These are phyloP conservation scores for Erysimum cheiranthoides DNA, from an alignment of 345 rosid species.

Conservation along the genomic window DNA sequence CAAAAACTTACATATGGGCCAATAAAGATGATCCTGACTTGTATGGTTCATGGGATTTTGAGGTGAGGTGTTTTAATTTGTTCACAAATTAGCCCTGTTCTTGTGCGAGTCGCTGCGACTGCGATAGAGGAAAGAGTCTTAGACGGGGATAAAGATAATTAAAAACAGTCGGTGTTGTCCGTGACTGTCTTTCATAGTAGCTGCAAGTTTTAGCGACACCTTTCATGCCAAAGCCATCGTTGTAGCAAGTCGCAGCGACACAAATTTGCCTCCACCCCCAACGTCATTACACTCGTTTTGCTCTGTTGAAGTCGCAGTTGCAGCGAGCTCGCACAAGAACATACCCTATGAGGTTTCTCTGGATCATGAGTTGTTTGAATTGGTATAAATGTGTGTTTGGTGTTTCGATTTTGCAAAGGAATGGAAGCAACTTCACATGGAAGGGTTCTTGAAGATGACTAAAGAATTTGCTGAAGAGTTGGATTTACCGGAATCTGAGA, in stretches of 20 bases:
- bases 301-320: too few relatives aligned
- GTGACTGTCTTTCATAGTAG: too few relatives aligned
- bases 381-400: neutral
- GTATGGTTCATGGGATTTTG: constrained; percentile 83
- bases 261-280: too few relatives aligned
- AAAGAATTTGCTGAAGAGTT: constrained; percentile 62
- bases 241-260: too few relatives aligned
- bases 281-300: too few relatives aligned
- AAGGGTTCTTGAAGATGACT: constrained; percentile 73
- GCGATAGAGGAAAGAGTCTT: too few relatives aligned
- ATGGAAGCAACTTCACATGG: constrained; percentile 68
- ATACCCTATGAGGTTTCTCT: neutral
- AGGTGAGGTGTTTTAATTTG: constrained; percentile 52
- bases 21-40: constrained; percentile 69
- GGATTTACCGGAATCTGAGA: constrained; percentile 63
- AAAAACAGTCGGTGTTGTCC: too few relatives aligned
- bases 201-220: too few relatives aligned
- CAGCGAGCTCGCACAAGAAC: too few relatives aligned
- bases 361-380: constrained; percentile 8
- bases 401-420: constrained; percentile 47
- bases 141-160: too few relatives aligned
- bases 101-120: too few relatives aligned
- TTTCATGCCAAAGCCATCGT: too few relatives aligned
- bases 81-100: neutral
- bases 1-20: constrained; percentile 70